A percentile compares a stretch with the other conserved stretches of the same genome.
phyloP scores from a whole-genome alignment of 2,329 filamentous ascomycete genomes.

The Cordyceps tenuipes region DNA sequence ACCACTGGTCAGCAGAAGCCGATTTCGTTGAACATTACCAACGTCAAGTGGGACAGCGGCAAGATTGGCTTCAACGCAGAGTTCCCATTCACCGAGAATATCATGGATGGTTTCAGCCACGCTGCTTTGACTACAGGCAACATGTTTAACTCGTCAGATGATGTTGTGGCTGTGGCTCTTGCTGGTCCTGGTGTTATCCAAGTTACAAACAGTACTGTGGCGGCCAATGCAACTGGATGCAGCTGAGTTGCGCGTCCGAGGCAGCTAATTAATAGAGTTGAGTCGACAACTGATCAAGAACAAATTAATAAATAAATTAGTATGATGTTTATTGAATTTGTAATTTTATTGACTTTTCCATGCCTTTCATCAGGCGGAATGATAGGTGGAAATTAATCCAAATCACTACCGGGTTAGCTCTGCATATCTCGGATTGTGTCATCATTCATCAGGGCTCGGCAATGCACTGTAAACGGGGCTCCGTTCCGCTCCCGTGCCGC shows the following conservation, averaged over 20 bases:
- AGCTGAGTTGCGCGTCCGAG: background rate
- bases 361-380: background rate
- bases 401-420: background rate
- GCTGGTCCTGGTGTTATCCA: conserved; percentile 27
- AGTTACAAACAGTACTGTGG: conserved; percentile 11
- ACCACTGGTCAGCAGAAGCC: conserved; percentile 23
- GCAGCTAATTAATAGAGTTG: no score
- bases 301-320: no score
- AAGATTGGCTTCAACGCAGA: conserved; percentile 19
- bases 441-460: no score
- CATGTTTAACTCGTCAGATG: conserved; percentile 18
- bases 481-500: conserved; percentile 1
- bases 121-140: conserved; percentile 21
- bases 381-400: background rate
- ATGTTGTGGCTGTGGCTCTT: conserved; percentile 19
- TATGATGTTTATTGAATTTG: no score
- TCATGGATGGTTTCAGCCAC: conserved; percentile 22
- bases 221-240: background rate
- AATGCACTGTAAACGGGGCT: background rate
- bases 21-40: conserved; percentile 17
- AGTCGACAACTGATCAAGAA: no score
- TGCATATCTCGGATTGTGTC: no score
- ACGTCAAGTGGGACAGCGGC: conserved; percentile 19
- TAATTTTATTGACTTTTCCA: no score
- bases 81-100: conserved; percentile 20